Evolutionary conservation across 2,329 filamentous ascomycete species (phyloP), one percentile per base, ranked within the genome.

Genomic region (Fusarium sp.): DNA sequence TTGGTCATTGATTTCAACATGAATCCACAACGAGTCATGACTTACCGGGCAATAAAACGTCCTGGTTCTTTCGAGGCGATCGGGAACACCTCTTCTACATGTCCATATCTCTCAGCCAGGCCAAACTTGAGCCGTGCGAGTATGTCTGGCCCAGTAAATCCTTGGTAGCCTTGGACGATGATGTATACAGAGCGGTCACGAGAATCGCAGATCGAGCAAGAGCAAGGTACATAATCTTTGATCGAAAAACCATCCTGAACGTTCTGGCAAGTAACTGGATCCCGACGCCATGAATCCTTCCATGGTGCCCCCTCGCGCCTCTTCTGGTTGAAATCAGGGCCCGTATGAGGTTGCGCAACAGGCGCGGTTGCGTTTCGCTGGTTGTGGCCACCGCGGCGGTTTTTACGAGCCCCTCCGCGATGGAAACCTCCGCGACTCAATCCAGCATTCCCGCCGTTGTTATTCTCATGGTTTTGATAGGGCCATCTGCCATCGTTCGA

Each of bases 101-200:
- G 39, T 6, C 82, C 82, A 55, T 80, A 83, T 10, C 75, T 66
- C 24, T 39, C 66, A 17, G 71, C 55, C 11, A 83, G 45, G 14
- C 78, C 81, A 59, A 57, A 71, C n/a, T 79, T 81, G 56, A 83
- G 63, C n/a, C 79, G 76, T 10, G 75, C 55, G 41, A 78, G 75
- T 22, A 80, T 38, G 2, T 83, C 81, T 28, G 67, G 39, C 4
- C 31, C 12, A 18, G 65, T 39, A 13, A 59, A 41, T 9, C 61
- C 48, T 11, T 51, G 45, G 7, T 39, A 41, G 2, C 42, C 35
- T 41, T 69, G 65, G 13, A 78, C 75, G 24, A 60, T 69, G 28
- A 83, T 71, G 69, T 76, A 77, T 18, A 83, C 65, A 60, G 79
- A 82, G 56, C 79, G 76, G 58, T 83, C 83, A 39, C 77, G 72